Base-by-base conservation (phyloP, 805 yeast species). In the Groenewaldozyma salmanticensis region DNA sequence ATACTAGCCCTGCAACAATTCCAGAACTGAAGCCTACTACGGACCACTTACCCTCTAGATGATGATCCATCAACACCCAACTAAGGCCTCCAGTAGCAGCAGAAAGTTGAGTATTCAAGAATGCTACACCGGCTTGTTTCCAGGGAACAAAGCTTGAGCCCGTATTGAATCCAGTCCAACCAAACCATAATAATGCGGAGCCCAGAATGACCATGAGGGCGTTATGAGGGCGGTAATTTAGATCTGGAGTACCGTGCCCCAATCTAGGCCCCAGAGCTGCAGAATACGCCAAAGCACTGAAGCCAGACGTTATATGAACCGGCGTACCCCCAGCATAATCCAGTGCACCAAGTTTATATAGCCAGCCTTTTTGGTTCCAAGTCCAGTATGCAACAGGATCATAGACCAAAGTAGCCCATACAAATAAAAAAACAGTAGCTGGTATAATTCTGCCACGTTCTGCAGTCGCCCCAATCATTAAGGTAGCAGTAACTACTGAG, bases 1-100 rank as follows among this genome's bases (percentile, higher is more conserved):
- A 92, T 37, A 92, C 96, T 47, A 90, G 74, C 48, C 97, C 98
- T 27, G 94, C 82, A 60, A 92, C 76, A 45, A 87, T 81, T 56
- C 98, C 98, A 40, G 87, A 80, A 64, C 97, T 87, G 62, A 90
- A 72, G 50, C 96, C 96, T 41, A 86, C 87, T 21, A 95, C 79
- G 42, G 95, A 84, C 90, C 94, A 86, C 59, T 84, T 83, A 43
- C 80, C 81, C 45, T 88, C 92, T 40, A 79, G 59, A 2, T 62
- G 20, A 40, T 56, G 63, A 54, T 75, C 79, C 37, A 65, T 56
- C 2, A 61, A 39, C 22, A 67, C 63, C 60, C 71, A 74, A 2
- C 70, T 54, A 31, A 70, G 46, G 21, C 67, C 64, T 4, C 77
- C 77, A 45, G 61, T 59, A 1, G 71, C 58, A 1, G 78, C 75